phyloP scores from a whole-genome alignment of 257 asterid genomes.

The Lantana camara region DNA sequence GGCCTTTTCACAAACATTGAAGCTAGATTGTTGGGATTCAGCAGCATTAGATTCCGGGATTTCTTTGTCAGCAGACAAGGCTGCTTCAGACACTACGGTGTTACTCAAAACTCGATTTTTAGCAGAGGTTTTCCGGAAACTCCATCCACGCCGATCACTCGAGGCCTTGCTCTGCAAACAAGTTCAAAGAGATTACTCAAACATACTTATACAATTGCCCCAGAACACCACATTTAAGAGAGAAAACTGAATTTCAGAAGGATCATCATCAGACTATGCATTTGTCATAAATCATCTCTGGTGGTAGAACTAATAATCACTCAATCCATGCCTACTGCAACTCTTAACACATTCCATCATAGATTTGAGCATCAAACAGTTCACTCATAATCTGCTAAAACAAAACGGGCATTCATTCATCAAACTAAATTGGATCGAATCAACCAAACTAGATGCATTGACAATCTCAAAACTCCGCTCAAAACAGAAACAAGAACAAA shows the following conservation, averaged over 20 bases:
- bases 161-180: conserved; percentile 46
- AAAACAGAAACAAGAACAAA: not conserved
- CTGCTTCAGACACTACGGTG: conserved; percentile 44
- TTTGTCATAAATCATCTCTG: not conserved
- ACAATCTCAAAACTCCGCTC: conserved; percentile 17
- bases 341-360: not conserved
- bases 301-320: no score
- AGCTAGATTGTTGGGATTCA: conserved; percentile 37
- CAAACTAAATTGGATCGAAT: not conserved
- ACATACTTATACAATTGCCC: not conserved
- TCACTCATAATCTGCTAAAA: not conserved
- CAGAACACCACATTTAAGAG: not conserved
- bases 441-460: conserved; percentile 16
- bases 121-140: conserved; percentile 57
- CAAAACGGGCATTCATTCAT: not conserved
- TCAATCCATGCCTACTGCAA: no score
- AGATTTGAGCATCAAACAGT: conserved; percentile 18
- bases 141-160: conserved; percentile 56
- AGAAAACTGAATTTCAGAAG: not conserved
- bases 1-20: conserved; percentile 36
- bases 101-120: conserved; percentile 60
- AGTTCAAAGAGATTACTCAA: not conserved
- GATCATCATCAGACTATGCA: not conserved
- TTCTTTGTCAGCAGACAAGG: conserved; percentile 43
- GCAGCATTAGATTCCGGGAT: conserved; percentile 34